Evolutionary conservation across 257 asterid genomes (phyloP), one percentile per base, ranked within the genome.

Genomic region (Eucommia ulmoides): DNA sequence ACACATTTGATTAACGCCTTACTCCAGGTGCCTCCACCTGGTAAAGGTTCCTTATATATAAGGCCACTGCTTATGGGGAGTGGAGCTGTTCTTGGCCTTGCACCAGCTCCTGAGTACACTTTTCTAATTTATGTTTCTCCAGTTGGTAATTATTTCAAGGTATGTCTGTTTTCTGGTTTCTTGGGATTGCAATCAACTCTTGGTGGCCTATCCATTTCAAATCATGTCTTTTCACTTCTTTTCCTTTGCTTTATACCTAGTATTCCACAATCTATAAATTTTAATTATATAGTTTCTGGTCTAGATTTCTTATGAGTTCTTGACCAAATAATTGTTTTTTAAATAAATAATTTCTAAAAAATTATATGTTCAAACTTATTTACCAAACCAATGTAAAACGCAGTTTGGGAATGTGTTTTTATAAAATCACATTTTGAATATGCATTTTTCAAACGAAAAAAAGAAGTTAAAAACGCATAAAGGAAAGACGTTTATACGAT

Each of bases 41-140:
- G 99, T 49, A 91, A 75, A 81, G 96, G 99, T 55, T 81, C 96
- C 46, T 67, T 91, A 29, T 91, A 91, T 42, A 77, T 91, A 56
- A 78, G 96, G 50, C 99, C 96, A 19, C 65, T 91, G 86, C 95
- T 86, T 41, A 83, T 91, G 93, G 99, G 99, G 35, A 91, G 93
- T 68, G 99, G 99, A 49, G 84, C 95, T 51, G 87, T 86, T 68
- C 84, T 91, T 22, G 99, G 99, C 52, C 93, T 91, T 61, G 92
- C 96, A 66, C 96, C 99, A 24, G 84, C 99, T 66, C 95, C 99
- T 0, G 99, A 91, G 66, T 83, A 91, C 69, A 91, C 96, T 48
- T 86, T 86, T 60, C 63, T 91, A 66, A 79, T 86, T 60, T 91
- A 83, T 59, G 96, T 91, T 53, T 78, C 96, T 7, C 99, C 96